Conservation (phyloP, 257 asterid species). For the Nicotiana tomentosiformis region DNA sequence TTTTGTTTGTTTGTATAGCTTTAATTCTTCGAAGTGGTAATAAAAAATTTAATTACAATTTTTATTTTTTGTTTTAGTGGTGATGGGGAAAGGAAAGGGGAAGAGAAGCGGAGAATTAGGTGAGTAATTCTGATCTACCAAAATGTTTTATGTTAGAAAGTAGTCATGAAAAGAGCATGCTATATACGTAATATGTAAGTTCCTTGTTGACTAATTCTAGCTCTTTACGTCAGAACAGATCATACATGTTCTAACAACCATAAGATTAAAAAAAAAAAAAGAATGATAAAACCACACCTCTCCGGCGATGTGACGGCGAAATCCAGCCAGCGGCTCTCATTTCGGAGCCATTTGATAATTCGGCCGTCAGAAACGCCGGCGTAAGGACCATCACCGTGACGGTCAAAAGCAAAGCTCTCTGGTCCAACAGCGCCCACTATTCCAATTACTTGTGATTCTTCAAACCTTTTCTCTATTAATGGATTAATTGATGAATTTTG, state of each 20-base stretch:
- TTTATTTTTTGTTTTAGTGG: background rate
- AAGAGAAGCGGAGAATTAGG: background rate
- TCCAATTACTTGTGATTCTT: conserved; percentile 2
- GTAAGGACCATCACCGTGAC: conserved; percentile 52
- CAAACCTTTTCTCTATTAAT: background rate
- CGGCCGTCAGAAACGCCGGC: conserved; percentile 71
- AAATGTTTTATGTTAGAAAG: background rate
- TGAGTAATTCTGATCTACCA: no score
- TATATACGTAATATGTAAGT: background rate
- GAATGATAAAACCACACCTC: conserved; percentile 16
- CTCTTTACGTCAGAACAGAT: background rate
- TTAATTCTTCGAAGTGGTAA: no score
- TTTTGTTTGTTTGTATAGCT: no score
- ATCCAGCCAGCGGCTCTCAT: conserved; percentile 56
- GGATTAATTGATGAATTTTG: background rate
- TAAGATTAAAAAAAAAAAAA: no score
- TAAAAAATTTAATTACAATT: no score
- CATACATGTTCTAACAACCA: background rate
- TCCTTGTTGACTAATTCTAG: background rate
- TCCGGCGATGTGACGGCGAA: conserved; percentile 55
- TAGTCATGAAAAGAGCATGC: background rate
- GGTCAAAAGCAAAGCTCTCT: conserved; percentile 52
- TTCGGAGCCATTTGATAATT: conserved; percentile 47
- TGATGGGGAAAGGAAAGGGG: background rate
- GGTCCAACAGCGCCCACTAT: conserved; percentile 38